phyloP scores from a whole-genome alignment of 371 early-diverging fungal species.

The Saksenaea oblongispora region DNA sequence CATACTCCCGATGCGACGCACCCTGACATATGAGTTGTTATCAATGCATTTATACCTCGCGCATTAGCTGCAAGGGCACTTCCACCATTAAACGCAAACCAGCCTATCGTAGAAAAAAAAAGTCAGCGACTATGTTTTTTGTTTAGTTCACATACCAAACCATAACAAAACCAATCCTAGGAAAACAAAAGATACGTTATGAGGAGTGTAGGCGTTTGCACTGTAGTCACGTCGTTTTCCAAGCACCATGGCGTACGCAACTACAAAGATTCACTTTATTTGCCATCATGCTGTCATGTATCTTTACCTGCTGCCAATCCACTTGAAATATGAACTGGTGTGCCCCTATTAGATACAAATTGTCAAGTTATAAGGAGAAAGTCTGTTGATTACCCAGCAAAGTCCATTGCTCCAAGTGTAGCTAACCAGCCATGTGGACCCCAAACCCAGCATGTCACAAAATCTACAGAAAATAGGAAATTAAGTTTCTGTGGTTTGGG shows the following conservation, averaged over 20 bases:
- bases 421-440: slow-evolving; percentile 72
- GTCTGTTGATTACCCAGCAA: slow-evolving; percentile 55
- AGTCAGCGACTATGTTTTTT: background rate
- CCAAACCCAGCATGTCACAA: slow-evolving; percentile 87
- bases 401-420: slow-evolving; percentile 75
- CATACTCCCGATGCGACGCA: slow-evolving; percentile 73
- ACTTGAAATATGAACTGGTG: slow-evolving; percentile 84
- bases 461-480: slow-evolving; percentile 30
- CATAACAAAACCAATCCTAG: slow-evolving; percentile 80
- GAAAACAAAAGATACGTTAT: slow-evolving; percentile 81
- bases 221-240: slow-evolving; percentile 73
- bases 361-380: background rate
- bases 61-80: slow-evolving; percentile 73
- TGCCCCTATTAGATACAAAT: slow-evolving; percentile 55
- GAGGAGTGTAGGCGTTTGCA: slow-evolving; percentile 67
- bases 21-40: slow-evolving; percentile 75
- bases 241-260: slow-evolving; percentile 80
- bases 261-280: slow-evolving; percentile 14
- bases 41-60: slow-evolving; percentile 72
- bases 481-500: background rate
- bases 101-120: slow-evolving; percentile 16
- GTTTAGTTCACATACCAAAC: slow-evolving; percentile 68
- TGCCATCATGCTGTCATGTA: background rate
- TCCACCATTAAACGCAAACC: slow-evolving; percentile 40
- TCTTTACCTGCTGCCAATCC: slow-evolving; percentile 67